Evolutionary conservation across 345 rosid genomes (phyloP).

Genomic region (Brassica napus): DNA sequence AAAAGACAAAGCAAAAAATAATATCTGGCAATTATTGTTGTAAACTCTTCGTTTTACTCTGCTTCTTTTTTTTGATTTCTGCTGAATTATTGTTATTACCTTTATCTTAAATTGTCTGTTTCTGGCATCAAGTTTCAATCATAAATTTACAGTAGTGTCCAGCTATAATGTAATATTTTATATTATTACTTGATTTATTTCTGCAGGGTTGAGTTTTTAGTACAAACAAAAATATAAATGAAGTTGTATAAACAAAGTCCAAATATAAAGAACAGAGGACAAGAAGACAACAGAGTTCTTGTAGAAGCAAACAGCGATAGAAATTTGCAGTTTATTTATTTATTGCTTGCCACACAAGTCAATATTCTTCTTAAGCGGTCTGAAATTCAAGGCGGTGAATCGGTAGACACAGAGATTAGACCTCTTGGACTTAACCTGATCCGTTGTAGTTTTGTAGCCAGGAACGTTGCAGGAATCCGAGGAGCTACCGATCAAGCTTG

Average conservation of each 20-base stretch:
- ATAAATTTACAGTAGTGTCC: slow-evolving; percentile 24
- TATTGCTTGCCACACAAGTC: slow-evolving; percentile 57
- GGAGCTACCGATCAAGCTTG: slow-evolving; percentile 61
- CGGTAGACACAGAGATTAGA: slow-evolving; percentile 80
- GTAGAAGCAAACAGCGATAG: background rate
- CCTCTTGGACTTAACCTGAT: slow-evolving; percentile 67
- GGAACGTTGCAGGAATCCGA: slow-evolving; percentile 74
- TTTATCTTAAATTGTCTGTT: slow-evolving; percentile 31
- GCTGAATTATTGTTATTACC: slow-evolving; percentile 27
- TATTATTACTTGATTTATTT: slow-evolving; percentile 7
- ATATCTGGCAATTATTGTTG: slow-evolving; percentile 20
- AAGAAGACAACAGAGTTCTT: slow-evolving; percentile 14
- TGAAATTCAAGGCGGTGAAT: slow-evolving; percentile 67
- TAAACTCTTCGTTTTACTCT: slow-evolving; percentile 30
- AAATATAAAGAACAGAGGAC: slow-evolving; percentile 2
- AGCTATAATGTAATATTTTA: slow-evolving; percentile 4
- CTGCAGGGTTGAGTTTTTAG: background rate
- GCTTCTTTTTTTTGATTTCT: slow-evolving; percentile 5
- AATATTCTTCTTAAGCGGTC: slow-evolving; percentile 62
- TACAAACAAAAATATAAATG: background rate
- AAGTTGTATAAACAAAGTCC: background rate
- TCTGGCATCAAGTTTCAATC: slow-evolving; percentile 22
- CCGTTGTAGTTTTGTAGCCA: slow-evolving; percentile 70
- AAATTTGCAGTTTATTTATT: background rate
- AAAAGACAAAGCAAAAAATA: background rate